Evolutionary conservation across 2,329 filamentous ascomycete species (phyloP).

Genomic region (Penicillium crustosum): DNA sequence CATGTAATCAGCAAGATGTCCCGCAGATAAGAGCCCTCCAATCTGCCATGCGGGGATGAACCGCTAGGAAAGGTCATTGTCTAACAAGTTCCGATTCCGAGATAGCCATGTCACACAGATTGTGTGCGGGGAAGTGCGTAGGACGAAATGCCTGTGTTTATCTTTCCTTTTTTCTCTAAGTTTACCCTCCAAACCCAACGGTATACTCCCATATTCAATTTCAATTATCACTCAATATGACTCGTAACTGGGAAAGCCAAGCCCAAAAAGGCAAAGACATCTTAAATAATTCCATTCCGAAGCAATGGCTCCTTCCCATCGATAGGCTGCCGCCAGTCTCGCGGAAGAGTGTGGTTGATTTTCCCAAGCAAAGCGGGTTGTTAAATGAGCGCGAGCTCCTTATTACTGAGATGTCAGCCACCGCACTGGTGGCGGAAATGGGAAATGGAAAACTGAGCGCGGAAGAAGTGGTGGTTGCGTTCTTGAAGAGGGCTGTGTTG

Average conservation of each 20-base stretch:
- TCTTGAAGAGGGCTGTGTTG: constrained; percentile 35
- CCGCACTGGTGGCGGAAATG: constrained; percentile 31
- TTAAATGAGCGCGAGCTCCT: constrained; percentile 50
- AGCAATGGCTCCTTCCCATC: constrained; percentile 35
- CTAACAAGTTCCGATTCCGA: not conserved
- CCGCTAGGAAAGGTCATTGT: not conserved
- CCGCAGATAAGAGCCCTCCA: not conserved
- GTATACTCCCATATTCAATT: not conserved
- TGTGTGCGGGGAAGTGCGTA: constrained; percentile 1
- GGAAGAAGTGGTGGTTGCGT: constrained; percentile 35
- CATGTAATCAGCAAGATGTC: not conserved
- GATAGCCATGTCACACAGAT: not conserved
- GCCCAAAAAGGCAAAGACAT: constrained; percentile 37
- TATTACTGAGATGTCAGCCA: constrained; percentile 51
- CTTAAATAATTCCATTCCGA: constrained; percentile 35
- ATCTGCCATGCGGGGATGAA: not conserved
- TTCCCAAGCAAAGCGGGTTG: constrained; percentile 48
- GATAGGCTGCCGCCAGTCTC: constrained; percentile 30
- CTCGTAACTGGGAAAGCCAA: constrained; percentile 32
- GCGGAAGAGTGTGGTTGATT: constrained; percentile 32
- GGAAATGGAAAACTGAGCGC: constrained; percentile 28
- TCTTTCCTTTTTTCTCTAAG: not conserved
- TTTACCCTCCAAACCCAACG: not conserved
- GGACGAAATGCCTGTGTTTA: not conserved
- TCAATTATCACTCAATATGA: constrained; percentile 17